Evolutionary conservation across 164 flowering plant genomes (phyloP).

Genomic region (Magnolia kwangsiensis): DNA sequence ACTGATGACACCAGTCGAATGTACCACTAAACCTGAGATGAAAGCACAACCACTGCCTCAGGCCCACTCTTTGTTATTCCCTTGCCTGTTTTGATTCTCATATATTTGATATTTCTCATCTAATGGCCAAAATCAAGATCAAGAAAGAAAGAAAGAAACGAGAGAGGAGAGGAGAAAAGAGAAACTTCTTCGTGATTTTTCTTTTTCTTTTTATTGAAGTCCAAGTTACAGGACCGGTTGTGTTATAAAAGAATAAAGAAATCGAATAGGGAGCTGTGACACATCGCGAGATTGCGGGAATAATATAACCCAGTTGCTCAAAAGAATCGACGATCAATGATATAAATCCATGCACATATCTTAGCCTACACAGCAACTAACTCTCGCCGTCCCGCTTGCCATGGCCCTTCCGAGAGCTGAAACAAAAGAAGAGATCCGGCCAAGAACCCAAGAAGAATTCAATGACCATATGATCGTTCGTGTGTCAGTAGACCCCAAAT

Average conservation of each 20-base stretch:
- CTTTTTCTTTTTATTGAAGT: neutral
- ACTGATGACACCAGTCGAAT: neutral
- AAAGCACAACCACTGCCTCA: neutral
- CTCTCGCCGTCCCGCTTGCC: neutral
- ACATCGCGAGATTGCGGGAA: neutral
- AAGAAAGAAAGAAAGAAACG: neutral
- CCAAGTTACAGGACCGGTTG: conserved; percentile 6
- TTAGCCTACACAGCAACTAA: neutral
- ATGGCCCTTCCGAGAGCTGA: neutral
- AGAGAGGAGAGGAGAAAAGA: neutral
- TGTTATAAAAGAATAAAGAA: conserved; percentile 11
- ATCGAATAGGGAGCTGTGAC: neutral
- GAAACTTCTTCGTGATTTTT: no score
- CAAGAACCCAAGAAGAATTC: conserved; percentile 10
- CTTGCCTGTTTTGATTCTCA: neutral
- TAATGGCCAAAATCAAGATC: neutral
- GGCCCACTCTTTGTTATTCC: neutral
- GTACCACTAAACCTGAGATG: neutral
- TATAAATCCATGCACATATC: conserved; percentile 3
- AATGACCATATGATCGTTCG: neutral
- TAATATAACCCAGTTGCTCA: neutral
- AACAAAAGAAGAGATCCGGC: conserved; percentile 5
- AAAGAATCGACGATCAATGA: neutral
- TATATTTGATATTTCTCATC: neutral
- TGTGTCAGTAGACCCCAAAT: conserved; percentile 11